Evolutionary conservation across 2,329 filamentous ascomycete species (phyloP).

Genomic region (Talaromyces sp.): DNA sequence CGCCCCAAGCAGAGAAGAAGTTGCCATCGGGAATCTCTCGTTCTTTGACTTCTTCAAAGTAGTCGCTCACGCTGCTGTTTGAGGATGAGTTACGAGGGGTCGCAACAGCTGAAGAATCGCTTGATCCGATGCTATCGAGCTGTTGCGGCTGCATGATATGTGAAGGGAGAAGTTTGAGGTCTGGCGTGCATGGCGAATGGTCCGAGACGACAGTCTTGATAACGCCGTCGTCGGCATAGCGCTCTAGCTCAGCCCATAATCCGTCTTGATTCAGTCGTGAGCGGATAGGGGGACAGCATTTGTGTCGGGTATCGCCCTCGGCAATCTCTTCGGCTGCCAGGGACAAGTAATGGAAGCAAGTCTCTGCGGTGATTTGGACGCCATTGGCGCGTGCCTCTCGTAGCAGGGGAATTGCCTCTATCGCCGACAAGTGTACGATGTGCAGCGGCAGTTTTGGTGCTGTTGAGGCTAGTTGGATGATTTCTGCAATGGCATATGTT

Average conservation of each 20-base stretch:
- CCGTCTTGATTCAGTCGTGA: constrained; percentile 76
- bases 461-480: constrained; percentile 74
- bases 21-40: constrained; percentile 60
- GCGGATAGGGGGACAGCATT: constrained; percentile 92
- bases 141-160: constrained; percentile 53
- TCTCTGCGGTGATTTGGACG: constrained; percentile 87
- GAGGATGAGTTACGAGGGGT: constrained; percentile 14
- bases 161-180: constrained; percentile 81
- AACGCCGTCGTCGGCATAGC: constrained; percentile 65
- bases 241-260: constrained; percentile 77
- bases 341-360: constrained; percentile 91
- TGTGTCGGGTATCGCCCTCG: constrained; percentile 85
- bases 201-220: constrained; percentile 92
- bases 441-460: constrained; percentile 83
- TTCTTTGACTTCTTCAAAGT: constrained; percentile 29
- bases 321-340: constrained; percentile 78
- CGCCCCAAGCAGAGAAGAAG: constrained; percentile 96
- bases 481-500: constrained; percentile 83
- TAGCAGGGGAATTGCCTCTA: constrained; percentile 79
- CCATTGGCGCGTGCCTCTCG: constrained; percentile 69
- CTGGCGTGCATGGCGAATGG: constrained; percentile 92
- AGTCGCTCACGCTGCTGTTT: constrained; percentile 24
- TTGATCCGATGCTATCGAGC: constrained; percentile 21
- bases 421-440: constrained; percentile 90
- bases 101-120: constrained; percentile 20